Evolutionary conservation across 306 rosid species (phyloP).

Genomic region (Trifolium repens): DNA sequence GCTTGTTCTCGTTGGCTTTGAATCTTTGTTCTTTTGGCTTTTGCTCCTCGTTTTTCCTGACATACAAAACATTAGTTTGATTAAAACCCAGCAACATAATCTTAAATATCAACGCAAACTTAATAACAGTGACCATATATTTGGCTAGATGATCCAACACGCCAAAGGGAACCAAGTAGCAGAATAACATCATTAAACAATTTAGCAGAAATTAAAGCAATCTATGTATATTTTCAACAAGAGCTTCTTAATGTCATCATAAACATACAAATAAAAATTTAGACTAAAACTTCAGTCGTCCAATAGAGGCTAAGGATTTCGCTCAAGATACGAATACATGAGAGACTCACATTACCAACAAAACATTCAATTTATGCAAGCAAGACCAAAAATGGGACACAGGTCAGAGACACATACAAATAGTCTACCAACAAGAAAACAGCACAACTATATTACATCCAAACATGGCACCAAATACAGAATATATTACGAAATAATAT

Average conservation of each 20-base stretch:
- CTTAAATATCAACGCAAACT: not conserved
- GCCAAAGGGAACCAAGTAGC: not conserved
- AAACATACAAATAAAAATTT: not conserved
- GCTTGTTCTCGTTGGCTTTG: constrained; percentile 94
- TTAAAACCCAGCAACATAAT: constrained; percentile 12
- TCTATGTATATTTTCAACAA: not conserved
- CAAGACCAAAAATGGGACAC: not conserved
- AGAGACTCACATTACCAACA: not conserved
- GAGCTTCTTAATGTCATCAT: not conserved
- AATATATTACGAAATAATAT: not conserved
- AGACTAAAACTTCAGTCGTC: no score
- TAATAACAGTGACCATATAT: not conserved
- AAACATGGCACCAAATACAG: not conserved
- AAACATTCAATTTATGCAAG: not conserved
- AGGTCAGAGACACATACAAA: not conserved
- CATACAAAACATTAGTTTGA: constrained; percentile 19
- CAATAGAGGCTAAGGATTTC: not conserved
- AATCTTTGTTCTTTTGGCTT: constrained; percentile 87
- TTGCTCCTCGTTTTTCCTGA: constrained; percentile 91
- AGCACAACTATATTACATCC: not conserved
- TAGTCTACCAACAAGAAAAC: not conserved
- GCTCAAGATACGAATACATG: not conserved
- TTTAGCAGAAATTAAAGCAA: not conserved
- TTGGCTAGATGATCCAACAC: not conserved
- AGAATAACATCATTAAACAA: not conserved